Conservation (phyloP, 441 rosid species). For the Croton setiger region DNA sequence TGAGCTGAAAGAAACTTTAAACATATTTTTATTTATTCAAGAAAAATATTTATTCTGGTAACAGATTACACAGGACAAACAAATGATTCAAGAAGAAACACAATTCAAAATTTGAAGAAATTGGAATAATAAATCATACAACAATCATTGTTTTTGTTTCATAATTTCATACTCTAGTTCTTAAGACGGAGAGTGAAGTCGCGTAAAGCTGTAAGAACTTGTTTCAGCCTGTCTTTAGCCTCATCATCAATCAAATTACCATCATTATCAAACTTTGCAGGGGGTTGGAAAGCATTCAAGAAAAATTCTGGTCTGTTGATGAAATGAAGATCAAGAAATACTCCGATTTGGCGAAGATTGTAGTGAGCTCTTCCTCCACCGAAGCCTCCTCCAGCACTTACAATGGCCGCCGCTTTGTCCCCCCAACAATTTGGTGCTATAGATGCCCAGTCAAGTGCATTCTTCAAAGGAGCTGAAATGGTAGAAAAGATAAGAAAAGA, state of each 20-base stretch:
- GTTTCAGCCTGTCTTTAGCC: constrained; percentile 38
- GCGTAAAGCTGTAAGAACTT: constrained; percentile 49
- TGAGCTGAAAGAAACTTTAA: too few relatives aligned
- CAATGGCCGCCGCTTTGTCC: constrained; percentile 40
- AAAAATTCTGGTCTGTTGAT: constrained; percentile 61
- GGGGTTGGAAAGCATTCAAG: constrained; percentile 58
- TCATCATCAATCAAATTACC: constrained; percentile 57
- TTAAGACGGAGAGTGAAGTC: constrained; percentile 49
- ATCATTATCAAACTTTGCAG: constrained; percentile 59
- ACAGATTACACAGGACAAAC: too few relatives aligned
- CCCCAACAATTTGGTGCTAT: constrained; percentile 43
- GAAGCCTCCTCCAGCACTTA: constrained; percentile 34
- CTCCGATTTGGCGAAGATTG: constrained; percentile 48
- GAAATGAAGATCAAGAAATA: constrained; percentile 46
- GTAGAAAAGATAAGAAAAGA: background rate
- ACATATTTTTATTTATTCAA: too few relatives aligned
- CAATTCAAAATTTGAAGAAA: too few relatives aligned
- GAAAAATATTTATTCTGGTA: too few relatives aligned
- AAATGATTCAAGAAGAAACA: too few relatives aligned
- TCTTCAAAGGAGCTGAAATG: constrained; percentile 40
- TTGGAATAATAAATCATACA: background rate
- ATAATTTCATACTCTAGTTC: background rate
- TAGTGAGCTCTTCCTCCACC: constrained; percentile 39
- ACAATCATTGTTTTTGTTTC: background rate
- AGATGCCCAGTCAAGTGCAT: constrained; percentile 56